Conservation (phyloP, 164 flowering plant species). For the Vitis cinerea region DNA sequence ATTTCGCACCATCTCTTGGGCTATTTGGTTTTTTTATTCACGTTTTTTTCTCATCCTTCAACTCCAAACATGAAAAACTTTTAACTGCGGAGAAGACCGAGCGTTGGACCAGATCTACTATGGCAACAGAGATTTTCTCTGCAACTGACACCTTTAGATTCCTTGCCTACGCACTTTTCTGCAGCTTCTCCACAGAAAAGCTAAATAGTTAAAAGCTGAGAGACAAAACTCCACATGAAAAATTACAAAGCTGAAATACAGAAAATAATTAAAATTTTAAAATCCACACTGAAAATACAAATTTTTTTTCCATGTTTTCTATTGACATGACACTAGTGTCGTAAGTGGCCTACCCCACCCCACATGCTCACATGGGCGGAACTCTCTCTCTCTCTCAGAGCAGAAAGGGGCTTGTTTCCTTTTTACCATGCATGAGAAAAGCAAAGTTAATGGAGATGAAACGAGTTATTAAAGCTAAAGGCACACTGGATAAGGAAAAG, state of each 20-base stretch:
- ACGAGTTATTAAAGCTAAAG: slow-evolving; percentile 10
- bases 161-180: slow-evolving; percentile 13
- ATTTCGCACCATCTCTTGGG: no score
- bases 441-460: slow-evolving; percentile 2
- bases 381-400: background rate
- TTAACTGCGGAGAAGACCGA: no score
- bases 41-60: no score
- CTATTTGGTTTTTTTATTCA: no score
- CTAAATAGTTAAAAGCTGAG: background rate
- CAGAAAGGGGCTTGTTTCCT: slow-evolving; percentile 8
- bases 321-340: background rate
- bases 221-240: background rate
- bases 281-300: slow-evolving; percentile 3
- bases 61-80: no score
- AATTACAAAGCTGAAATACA: background rate
- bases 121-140: slow-evolving; percentile 4
- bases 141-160: slow-evolving; percentile 22
- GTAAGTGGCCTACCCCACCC: slow-evolving; percentile 14
- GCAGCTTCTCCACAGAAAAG: slow-evolving; percentile 11
- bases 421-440: slow-evolving; percentile 21
- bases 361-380: slow-evolving; percentile 12
- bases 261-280: background rate
- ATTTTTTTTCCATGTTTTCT: slow-evolving; percentile 9
- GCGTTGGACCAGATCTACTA: background rate
- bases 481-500: slow-evolving; percentile 6